Base-by-base conservation (phyloP, 1,139 yeast genomes). In the Yamadazyma diospyri region DNA sequence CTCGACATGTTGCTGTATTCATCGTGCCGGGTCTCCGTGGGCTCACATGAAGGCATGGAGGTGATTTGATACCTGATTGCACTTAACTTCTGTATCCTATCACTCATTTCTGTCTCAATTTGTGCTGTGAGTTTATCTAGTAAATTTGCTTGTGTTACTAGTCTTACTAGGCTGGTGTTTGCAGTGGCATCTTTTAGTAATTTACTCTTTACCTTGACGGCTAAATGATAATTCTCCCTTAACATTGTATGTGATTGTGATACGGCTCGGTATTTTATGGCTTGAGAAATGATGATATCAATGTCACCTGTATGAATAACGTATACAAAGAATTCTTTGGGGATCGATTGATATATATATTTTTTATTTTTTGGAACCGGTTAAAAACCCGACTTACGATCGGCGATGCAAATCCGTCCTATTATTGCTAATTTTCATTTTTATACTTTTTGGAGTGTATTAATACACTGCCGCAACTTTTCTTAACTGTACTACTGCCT, bases 101-200 rank as follows among this genome's bases (percentile, higher is more conserved):
- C 11, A 28, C 52, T 53, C 16, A 61, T 54, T 45, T 61, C 69
- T 7, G 46, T 50, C 10, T 59, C 44, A 23, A 68, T 64, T 39
- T 59, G 59, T 44, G 77, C 88, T 76, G 82, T 78, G 29, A 84
- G 52, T 42, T 67, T 68, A 50, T 84, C 94, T 39, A 84, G 65
- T 63, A 84, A 61, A 55, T 83, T 84, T 11, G 94, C 92, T 56
- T 84, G 94, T 22, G 78, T 71, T 3, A 84, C 89, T 28, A 84
- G 65, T 30, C 68, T 60, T 37, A 86, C 65, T 34, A 84, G 64
- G 39, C 78, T 63, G 43, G 78, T 82, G 8, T 73, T 72, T 40
- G 70, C 69, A 20, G 72, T 54, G 4, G 89, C 88, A 51, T 81
- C 88, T 38, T 57, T 68, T 25, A 85, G 74, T 22, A 84, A 71